Evolutionary conservation across 1,284 basidiomycete species (phyloP).

Genomic region (Sanguinoderma infundibulare): DNA sequence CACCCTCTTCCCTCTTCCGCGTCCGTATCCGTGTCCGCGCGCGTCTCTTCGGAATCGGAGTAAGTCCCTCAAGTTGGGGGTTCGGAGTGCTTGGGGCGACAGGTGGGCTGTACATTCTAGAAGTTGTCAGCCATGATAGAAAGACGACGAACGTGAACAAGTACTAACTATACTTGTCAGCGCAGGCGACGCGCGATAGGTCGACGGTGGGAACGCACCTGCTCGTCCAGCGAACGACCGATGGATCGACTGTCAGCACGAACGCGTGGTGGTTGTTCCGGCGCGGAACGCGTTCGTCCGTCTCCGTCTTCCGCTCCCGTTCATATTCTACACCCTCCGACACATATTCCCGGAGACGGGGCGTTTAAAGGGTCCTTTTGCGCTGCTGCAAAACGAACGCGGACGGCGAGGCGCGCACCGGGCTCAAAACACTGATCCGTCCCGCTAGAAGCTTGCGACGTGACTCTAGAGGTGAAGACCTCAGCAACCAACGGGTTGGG

Average conservation of each 20-base stretch:
- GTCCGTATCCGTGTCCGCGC: no score
- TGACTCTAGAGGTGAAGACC: no score
- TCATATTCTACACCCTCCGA: no score
- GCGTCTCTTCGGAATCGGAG: neutral
- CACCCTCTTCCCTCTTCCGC: neutral
- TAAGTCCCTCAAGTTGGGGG: neutral
- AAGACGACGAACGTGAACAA: no score
- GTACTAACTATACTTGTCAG: no score
- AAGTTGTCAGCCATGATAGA: no score
- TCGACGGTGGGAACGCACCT: neutral
- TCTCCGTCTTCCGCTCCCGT: neutral
- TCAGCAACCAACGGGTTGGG: neutral
- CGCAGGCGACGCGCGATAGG: neutral
- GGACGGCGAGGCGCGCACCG: neutral
- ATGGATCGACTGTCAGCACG: neutral
- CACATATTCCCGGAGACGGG: no score
- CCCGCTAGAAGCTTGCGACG: no score
- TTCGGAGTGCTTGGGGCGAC: no score
- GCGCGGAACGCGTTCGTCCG: neutral
- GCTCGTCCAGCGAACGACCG: neutral
- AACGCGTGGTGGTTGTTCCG: neutral
- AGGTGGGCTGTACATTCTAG: no score
- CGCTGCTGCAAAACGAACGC: neutral
- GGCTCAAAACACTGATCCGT: no score
- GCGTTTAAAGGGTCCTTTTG: no score